phyloP scores from a whole-genome alignment of 768 basidiomycete species.

The Lentinula detonsa region DNA sequence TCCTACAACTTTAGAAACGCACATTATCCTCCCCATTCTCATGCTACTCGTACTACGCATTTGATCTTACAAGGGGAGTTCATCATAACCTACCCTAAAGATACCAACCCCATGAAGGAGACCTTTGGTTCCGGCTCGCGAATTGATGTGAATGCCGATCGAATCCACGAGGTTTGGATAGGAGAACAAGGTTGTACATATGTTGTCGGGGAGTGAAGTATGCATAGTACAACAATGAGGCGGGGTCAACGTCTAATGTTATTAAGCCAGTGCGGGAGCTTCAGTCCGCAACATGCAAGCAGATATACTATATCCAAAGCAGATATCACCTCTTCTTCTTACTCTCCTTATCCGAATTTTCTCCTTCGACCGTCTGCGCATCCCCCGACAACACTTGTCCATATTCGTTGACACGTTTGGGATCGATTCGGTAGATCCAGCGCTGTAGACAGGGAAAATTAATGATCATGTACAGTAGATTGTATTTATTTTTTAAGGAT shows the following conservation, averaged over 20 bases:
- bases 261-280: no score
- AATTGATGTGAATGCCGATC: neutral
- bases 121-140: neutral
- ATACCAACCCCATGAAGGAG: neutral
- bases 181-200: neutral
- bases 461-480: neutral
- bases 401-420: constrained; percentile 93
- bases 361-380: constrained; percentile 25
- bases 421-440: constrained; percentile 97
- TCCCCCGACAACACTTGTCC: constrained; percentile 72
- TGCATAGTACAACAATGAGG: no score
- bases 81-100: neutral
- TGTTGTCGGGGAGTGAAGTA: neutral
- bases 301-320: neutral
- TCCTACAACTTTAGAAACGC: no score
- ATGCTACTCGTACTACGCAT: no score
- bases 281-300: neutral
- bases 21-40: no score
- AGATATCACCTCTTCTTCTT: constrained; percentile 36
- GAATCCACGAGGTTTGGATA: neutral
- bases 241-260: no score
- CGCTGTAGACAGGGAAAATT: constrained; percentile 41
- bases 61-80: no score
- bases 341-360: constrained; percentile 38
- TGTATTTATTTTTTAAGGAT: neutral